A percentile compares a stretch with the other conserved stretches of the same genome.
Evolutionary conservation across 2,329 filamentous ascomycete species (phyloP).

Genomic region (Fusarium brevicatenulatum): DNA sequence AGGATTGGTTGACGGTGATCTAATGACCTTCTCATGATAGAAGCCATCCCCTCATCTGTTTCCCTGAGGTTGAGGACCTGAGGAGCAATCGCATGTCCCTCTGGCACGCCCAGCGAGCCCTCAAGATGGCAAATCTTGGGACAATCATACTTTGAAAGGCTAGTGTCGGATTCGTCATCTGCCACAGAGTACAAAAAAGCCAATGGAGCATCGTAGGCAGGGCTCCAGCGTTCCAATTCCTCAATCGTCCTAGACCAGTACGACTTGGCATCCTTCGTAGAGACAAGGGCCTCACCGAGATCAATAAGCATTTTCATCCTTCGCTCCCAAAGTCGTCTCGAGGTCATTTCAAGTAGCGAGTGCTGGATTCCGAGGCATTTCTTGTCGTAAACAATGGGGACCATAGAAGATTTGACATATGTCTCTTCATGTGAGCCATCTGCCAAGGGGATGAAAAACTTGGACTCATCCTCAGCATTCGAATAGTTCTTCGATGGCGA

Average conservation of each 20-base stretch:
- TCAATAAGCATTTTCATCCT: conserved; percentile 61
- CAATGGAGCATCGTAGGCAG: conserved; percentile 61
- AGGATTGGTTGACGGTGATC: conserved; percentile 52
- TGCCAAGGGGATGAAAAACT: conserved; percentile 56
- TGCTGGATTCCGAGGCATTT: conserved; percentile 59
- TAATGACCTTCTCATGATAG: conserved; percentile 54
- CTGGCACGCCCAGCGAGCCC: conserved; percentile 58
- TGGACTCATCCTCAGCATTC: conserved; percentile 55
- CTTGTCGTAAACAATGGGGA: conserved; percentile 56
- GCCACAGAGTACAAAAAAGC: conserved; percentile 63
- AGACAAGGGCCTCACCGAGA: conserved; percentile 57
- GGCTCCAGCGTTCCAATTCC: conserved; percentile 55
- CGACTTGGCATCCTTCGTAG: conserved; percentile 56
- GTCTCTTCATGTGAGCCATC: conserved; percentile 58
- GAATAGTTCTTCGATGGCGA: conserved; percentile 46
- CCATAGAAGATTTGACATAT: conserved; percentile 60
- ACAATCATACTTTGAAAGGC: conserved; percentile 45
- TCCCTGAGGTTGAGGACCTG: conserved; percentile 50
- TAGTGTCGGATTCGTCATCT: conserved; percentile 46
- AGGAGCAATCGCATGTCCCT: conserved; percentile 56
- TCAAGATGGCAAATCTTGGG: conserved; percentile 55
- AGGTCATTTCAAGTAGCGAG: conserved; percentile 59
- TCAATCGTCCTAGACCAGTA: conserved; percentile 60
- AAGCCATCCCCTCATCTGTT: conserved; percentile 51
- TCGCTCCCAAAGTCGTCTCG: conserved; percentile 59